These are phyloP conservation scores for Ophiobolus disseminans DNA, from an alignment of 2,329 filamentous ascomycete species.

Conservation along the genomic window DNA sequence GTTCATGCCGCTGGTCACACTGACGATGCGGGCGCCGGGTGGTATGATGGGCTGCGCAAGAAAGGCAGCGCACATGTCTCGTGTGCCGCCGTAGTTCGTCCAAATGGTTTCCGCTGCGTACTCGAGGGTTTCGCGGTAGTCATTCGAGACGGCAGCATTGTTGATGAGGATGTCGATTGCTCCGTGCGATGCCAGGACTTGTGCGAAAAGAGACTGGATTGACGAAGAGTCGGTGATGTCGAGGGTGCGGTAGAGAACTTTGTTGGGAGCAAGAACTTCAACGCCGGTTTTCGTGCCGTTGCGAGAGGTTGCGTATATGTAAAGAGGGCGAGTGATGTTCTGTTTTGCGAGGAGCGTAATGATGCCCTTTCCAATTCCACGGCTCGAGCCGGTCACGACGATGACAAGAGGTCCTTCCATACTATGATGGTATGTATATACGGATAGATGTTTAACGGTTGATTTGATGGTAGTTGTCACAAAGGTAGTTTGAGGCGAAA, in stretches of 20 bases:
- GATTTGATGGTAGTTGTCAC: too few relatives aligned
- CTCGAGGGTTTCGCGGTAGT: slow-evolving; percentile 16
- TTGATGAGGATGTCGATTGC: slow-evolving; percentile 29
- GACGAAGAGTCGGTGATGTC: slow-evolving; percentile 21
- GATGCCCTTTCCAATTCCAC: slow-evolving; percentile 32
- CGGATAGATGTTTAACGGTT: too few relatives aligned
- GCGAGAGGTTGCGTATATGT: slow-evolving; percentile 30
- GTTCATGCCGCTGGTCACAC: slow-evolving; percentile 18
- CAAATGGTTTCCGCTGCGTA: slow-evolving; percentile 15
- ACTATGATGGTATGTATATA: too few relatives aligned
- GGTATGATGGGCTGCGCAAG: slow-evolving; percentile 14
- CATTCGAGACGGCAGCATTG: slow-evolving; percentile 30
- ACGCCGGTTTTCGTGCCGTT: slow-evolving; percentile 18
- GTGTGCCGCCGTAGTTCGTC: slow-evolving; percentile 25
- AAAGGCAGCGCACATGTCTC: slow-evolving; percentile 22
- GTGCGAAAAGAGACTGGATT: slow-evolving; percentile 19
- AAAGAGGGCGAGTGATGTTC: slow-evolving; percentile 14
- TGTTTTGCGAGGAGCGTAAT: slow-evolving; percentile 25
- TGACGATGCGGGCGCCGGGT: slow-evolving; percentile 24
- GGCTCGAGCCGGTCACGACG: slow-evolving; percentile 32
- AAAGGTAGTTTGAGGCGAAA: too few relatives aligned
- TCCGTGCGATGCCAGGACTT: slow-evolving; percentile 2
- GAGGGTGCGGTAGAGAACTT: slow-evolving; percentile 20
- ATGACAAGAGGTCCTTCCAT: too few relatives aligned
- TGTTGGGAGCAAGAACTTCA: slow-evolving; percentile 9